Conservation (phyloP, 352 stramenopile species). For the Globisporangium cederbergense region DNA sequence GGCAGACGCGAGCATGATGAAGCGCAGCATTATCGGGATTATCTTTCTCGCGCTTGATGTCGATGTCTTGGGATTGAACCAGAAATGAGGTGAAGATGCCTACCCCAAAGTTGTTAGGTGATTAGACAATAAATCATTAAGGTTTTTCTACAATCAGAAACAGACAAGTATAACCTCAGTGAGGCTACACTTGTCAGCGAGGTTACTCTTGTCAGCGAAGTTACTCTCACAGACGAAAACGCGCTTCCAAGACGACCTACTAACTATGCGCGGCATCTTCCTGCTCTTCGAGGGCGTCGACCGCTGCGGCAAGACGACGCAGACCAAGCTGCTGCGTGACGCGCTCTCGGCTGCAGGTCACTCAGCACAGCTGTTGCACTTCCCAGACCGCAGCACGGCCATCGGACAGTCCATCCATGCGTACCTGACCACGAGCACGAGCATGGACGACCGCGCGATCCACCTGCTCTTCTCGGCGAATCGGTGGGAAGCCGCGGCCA, state of each 20-base stretch:
- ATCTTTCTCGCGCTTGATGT: not conserved
- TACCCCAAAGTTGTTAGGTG: too few species aligned
- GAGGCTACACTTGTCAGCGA: too few species aligned
- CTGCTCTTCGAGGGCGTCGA: constrained; percentile 99
- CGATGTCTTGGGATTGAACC: not conserved
- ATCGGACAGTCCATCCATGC: constrained; percentile 97
- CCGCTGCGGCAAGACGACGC: constrained; percentile 98
- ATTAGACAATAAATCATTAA: too few species aligned
- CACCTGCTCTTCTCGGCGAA: constrained; percentile 99
- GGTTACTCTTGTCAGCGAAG: too few species aligned
- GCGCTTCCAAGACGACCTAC: too few species aligned
- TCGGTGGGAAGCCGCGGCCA: constrained; percentile 94
- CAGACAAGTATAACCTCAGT: too few species aligned
- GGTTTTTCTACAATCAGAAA: too few species aligned
- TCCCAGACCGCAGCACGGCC: constrained; percentile 80
- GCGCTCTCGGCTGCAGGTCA: constrained; percentile 27
- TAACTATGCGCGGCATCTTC: constrained; percentile 89
- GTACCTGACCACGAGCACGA: constrained; percentile 90
- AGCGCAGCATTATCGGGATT: constrained; percentile 21
- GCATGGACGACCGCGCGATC: constrained; percentile 96
- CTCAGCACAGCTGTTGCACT: constrained; percentile 59
- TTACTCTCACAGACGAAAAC: too few species aligned
- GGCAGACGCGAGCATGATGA: not conserved
- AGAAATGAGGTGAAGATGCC: constrained; percentile 5
- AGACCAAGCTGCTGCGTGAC: constrained; percentile 91